A percentile compares a stretch with the other conserved stretches of the same genome.
These are phyloP conservation scores for Sporobolus alterniflorus DNA, from an alignment of 202 grass and related monocot genomes.

Conservation along the genomic window DNA sequence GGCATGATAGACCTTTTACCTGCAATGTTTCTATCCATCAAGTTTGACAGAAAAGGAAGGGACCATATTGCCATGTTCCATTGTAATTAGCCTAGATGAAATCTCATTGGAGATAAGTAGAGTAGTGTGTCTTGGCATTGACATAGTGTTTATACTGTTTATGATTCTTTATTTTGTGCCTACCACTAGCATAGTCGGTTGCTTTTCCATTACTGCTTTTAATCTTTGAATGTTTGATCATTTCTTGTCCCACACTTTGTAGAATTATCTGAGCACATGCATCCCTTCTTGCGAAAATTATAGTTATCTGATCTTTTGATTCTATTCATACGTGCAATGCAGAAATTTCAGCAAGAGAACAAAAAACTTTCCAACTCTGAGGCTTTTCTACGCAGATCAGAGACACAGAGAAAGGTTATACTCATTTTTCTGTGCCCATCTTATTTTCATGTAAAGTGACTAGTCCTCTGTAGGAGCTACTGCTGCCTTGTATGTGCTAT, in stretches of 20 bases:
- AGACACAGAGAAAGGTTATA: slow-evolving; percentile 78
- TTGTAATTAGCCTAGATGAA: neutral
- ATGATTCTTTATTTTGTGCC: slow-evolving; percentile 8
- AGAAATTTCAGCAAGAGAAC: slow-evolving; percentile 98
- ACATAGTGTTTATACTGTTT: neutral
- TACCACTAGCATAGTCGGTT: neutral
- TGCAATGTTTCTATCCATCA: neutral
- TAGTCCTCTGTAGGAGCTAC: neutral
- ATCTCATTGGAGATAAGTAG: no score
- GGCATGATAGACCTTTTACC: neutral
- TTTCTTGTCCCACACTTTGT: neutral
- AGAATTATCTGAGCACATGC: neutral
- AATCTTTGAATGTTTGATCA: neutral
- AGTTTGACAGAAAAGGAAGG: neutral
- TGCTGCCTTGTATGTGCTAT: neutral
- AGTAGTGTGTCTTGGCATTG: neutral
- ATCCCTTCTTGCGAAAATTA: neutral
- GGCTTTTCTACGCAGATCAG: slow-evolving; percentile 90
- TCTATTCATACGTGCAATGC: slow-evolving; percentile 36
- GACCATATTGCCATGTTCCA: no score
- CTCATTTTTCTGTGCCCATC: slow-evolving; percentile 12
- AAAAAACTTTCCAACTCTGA: slow-evolving; percentile 75
- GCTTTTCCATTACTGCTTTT: neutral
- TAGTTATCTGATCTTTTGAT: slow-evolving; percentile 26
- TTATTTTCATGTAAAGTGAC: slow-evolving; percentile 19